Evolutionary conservation across 2,329 filamentous ascomycete genomes (phyloP).

Genomic region (Ascochyta fabae): DNA sequence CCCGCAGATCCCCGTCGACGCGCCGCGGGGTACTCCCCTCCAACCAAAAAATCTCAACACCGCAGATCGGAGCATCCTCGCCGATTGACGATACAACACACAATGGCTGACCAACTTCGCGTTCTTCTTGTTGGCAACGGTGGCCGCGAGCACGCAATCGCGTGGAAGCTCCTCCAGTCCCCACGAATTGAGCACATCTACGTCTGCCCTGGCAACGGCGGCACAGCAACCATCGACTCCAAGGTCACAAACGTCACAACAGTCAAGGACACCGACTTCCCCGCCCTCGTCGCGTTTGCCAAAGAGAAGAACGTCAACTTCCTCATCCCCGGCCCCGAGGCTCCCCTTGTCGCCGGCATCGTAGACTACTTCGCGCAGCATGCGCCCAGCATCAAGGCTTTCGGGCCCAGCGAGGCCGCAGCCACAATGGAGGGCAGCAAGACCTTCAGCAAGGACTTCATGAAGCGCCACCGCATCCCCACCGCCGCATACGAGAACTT

Average conservation of each 20-base stretch:
- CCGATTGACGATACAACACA: slow-evolving; percentile 4
- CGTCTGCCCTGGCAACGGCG: slow-evolving; percentile 80
- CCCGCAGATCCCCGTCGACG: slow-evolving; percentile 2
- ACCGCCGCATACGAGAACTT: slow-evolving; percentile 94
- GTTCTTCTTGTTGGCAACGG: slow-evolving; percentile 91
- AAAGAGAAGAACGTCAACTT: slow-evolving; percentile 77
- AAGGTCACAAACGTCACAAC: slow-evolving; percentile 71
- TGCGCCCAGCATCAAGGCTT: slow-evolving; percentile 69
- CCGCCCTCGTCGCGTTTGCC: slow-evolving; percentile 76
- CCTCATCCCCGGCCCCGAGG: slow-evolving; percentile 89
- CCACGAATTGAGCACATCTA: slow-evolving; percentile 76
- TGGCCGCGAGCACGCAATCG: slow-evolving; percentile 90
- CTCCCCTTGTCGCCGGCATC: slow-evolving; percentile 89
- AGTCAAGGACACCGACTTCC: slow-evolving; percentile 78
- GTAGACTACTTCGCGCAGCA: slow-evolving; percentile 77
- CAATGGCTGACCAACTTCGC: slow-evolving; percentile 38
- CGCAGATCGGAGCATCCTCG: slow-evolving; percentile 9
- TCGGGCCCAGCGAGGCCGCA: slow-evolving; percentile 84
- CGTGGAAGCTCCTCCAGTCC: slow-evolving; percentile 91
- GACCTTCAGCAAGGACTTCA: slow-evolving; percentile 97
- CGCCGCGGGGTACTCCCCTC: slow-evolving; percentile 11
- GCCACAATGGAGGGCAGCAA: slow-evolving; percentile 95
- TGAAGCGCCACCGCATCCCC: slow-evolving; percentile 87
- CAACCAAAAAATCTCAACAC: slow-evolving; percentile 25
- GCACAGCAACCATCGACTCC: slow-evolving; percentile 60